Conservation (phyloP, 164 flowering plant genomes). For the Cinnamomum chago region DNA sequence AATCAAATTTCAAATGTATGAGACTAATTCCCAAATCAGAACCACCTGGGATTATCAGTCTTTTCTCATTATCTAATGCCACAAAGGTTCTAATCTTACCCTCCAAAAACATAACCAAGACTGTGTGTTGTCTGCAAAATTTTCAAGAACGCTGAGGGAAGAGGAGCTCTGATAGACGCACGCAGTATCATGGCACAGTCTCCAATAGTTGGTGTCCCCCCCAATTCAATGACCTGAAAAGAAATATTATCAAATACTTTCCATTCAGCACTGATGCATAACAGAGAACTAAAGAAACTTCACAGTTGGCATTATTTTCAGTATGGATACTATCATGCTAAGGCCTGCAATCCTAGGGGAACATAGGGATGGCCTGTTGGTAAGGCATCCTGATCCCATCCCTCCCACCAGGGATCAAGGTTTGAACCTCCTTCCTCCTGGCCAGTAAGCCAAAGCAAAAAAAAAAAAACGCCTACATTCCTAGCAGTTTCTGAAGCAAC, state of each 20-base stretch:
- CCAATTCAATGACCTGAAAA: conserved; percentile 81
- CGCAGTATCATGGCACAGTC: conserved; percentile 91
- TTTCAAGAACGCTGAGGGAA: conserved; percentile 83
- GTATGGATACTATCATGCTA: not conserved
- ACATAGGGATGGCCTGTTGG: too few relatives aligned
- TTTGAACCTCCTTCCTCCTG: too few relatives aligned
- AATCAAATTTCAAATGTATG: too few relatives aligned
- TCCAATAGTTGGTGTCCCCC: conserved; percentile 88
- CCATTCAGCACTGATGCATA: not conserved
- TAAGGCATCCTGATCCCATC: too few relatives aligned
- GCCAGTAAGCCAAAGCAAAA: too few relatives aligned
- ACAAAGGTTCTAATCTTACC: conserved; percentile 37
- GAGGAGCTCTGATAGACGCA: conserved; percentile 84
- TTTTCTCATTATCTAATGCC: not conserved
- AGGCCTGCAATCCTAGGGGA: not conserved
- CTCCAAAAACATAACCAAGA: conserved; percentile 82
- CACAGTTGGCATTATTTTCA: not conserved
- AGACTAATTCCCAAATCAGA: too few relatives aligned
- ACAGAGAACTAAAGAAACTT: not conserved
- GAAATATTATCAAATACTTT: conserved; percentile 7
- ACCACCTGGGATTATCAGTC: not conserved
- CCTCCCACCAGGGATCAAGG: too few relatives aligned
- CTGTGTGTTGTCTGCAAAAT: conserved; percentile 76
- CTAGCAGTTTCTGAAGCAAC: too few relatives aligned
- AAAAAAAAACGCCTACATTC: not conserved